Percentiles rank a stretch among this genome's conserved stretches.
Evolutionary conservation across 148 eudicot genomes (phyloP).

Genomic region (Spergularia marina): DNA sequence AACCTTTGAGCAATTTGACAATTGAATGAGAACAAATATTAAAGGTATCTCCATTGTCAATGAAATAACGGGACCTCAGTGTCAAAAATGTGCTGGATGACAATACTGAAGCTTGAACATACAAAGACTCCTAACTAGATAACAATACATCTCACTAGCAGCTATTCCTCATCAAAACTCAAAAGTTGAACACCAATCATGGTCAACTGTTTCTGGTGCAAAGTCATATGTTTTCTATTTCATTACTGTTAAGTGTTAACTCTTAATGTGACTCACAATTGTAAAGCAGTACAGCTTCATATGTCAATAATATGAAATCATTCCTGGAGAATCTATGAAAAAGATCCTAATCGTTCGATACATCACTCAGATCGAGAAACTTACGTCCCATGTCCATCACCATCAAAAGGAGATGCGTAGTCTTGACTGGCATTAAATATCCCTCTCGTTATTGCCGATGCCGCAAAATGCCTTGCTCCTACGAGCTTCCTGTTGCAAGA

Average conservation of each 20-base stretch:
- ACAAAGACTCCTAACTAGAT: no score
- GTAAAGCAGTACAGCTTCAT: neutral
- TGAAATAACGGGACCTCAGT: no score
- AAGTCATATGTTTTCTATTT: no score
- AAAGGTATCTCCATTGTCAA: no score
- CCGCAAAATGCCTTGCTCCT: conserved; percentile 98
- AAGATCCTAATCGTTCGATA: neutral
- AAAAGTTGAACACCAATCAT: no score
- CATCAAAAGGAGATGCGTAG: conserved; percentile 98
- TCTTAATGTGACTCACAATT: neutral
- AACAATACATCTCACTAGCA: no score
- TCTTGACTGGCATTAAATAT: conserved; percentile 88
- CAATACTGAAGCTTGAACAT: no score
- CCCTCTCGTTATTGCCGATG: conserved; percentile 97
- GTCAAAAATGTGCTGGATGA: no score
- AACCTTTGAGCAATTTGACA: no score
- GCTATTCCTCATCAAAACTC: no score
- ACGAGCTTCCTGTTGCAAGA: conserved; percentile 97
- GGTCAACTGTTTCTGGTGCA: no score
- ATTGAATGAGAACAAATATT: no score
- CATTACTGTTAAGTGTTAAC: neutral
- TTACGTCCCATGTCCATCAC: conserved; percentile 99
- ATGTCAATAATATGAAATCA: neutral
- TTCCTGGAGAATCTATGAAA: neutral
- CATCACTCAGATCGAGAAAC: conserved; percentile 30